Conservation (phyloP, 495 filamentous ascomycete genomes). For the Thozetella sp. region DNA sequence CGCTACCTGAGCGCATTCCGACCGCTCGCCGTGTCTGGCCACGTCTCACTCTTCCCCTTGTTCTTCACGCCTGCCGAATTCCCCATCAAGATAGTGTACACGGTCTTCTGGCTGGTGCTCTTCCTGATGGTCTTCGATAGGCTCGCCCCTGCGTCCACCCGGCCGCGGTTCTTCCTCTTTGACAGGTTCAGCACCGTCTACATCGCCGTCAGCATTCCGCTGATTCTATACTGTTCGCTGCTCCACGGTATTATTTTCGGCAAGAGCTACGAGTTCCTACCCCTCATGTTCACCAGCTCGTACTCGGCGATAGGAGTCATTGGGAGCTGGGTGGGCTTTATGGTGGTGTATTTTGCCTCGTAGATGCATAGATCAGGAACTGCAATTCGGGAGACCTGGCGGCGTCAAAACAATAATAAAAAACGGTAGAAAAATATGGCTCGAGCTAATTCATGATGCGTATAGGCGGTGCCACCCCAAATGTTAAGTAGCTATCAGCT, state of each 20-base stretch:
- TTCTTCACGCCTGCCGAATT: constrained; percentile 92
- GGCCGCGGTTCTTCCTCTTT: constrained; percentile 78
- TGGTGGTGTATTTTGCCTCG: constrained; percentile 87
- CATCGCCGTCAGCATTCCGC: constrained; percentile 81
- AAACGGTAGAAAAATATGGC: too few relatives aligned
- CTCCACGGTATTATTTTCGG: constrained; percentile 84
- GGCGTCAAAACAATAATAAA: too few relatives aligned
- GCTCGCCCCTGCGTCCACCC: constrained; percentile 77
- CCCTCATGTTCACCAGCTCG: constrained; percentile 94
- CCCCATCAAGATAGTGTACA: constrained; percentile 90
- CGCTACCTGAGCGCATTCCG: constrained; percentile 91
- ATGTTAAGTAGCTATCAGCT: constrained; percentile 10
- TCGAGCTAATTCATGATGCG: too few relatives aligned
- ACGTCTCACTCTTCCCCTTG: constrained; percentile 93
- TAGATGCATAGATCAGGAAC: constrained; percentile 24
- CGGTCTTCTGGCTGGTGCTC: constrained; percentile 84
- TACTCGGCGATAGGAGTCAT: constrained; percentile 96
- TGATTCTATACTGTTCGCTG: constrained; percentile 87
- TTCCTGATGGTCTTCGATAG: constrained; percentile 87
- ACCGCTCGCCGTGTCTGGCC: constrained; percentile 87
- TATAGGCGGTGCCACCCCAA: too few relatives aligned
- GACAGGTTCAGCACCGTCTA: constrained; percentile 91
- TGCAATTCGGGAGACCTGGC: neutral
- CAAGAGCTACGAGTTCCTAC: constrained; percentile 82
- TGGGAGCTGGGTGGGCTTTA: constrained; percentile 94